These are phyloP conservation scores for Malania oleifera DNA, from an alignment of 164 flowering plant species.

Conservation along the genomic window DNA sequence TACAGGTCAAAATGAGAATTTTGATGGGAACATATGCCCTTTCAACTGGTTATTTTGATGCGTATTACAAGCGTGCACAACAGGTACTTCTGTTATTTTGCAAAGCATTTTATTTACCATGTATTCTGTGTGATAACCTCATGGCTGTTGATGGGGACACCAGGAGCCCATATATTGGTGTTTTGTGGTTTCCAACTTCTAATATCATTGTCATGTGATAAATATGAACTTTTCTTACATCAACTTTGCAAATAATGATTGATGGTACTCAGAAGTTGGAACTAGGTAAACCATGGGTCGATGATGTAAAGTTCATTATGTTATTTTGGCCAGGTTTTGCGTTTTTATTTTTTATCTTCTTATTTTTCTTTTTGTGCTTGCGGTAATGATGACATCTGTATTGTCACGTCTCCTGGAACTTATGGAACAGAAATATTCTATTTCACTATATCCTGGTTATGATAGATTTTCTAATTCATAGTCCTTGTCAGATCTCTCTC, in stretches of 20 bases:
- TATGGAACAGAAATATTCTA: no score
- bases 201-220: no score
- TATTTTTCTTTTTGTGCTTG: background rate
- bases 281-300: no score
- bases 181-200: background rate
- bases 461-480: background rate
- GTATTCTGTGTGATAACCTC: background rate
- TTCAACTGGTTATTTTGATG: slow-evolving; percentile 99
- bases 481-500: background rate
- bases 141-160: background rate
- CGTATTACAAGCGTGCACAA: slow-evolving; percentile 97
- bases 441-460: background rate
- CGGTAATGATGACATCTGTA: no score
- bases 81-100: slow-evolving; percentile 45
- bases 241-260: no score
- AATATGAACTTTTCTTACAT: no score
- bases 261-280: no score
- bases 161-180: background rate
- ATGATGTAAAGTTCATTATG: no score
- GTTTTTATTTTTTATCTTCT: no score
- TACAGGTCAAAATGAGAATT: slow-evolving; percentile 93
- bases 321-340: no score
- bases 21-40: slow-evolving; percentile 96
- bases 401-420: background rate
- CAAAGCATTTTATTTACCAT: background rate